A percentile compares a stretch with the other conserved stretches of the same genome.
Conservation (phyloP, 2,329 filamentous ascomycete species). For the Penicillium olsonii region DNA sequence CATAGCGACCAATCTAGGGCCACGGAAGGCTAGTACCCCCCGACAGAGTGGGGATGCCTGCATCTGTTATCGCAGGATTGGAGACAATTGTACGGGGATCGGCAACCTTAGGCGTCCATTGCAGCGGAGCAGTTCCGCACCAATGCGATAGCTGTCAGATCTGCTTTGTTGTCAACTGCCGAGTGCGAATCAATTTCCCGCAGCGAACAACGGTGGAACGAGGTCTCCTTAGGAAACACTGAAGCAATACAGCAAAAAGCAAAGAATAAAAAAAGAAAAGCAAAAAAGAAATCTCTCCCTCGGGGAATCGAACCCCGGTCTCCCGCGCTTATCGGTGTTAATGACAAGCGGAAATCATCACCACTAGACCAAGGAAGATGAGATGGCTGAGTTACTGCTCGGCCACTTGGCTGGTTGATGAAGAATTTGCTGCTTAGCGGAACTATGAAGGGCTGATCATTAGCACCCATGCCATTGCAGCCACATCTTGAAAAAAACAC, state of each 20-base stretch:
- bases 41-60: slow-evolving; percentile 6
- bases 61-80: slow-evolving; percentile 1
- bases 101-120: too few species aligned
- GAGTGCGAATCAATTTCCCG: too few species aligned
- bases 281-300: slow-evolving; percentile 24
- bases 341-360: slow-evolving; percentile 34
- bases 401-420: slow-evolving; percentile 27
- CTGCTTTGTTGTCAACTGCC: too few species aligned
- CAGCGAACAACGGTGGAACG: too few species aligned
- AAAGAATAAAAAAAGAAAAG: neutral
- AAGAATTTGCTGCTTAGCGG: too few species aligned
- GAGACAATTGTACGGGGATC: neutral
- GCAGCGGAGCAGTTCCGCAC: slow-evolving; percentile 19
- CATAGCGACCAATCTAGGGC: neutral
- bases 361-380: slow-evolving; percentile 33
- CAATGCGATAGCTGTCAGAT: too few species aligned
- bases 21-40: neutral
- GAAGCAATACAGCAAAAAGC: too few species aligned
- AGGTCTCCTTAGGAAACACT: too few species aligned
- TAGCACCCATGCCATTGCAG: too few species aligned
- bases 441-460: neutral
- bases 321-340: slow-evolving; percentile 32
- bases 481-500: too few species aligned
- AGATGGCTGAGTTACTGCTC: slow-evolving; percentile 22
- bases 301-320: slow-evolving; percentile 40